A percentile compares a stretch with the other conserved stretches of the same genome.
phyloP scores from a whole-genome alignment of 2,329 filamentous ascomycete species.

The Microdochium nivale region DNA sequence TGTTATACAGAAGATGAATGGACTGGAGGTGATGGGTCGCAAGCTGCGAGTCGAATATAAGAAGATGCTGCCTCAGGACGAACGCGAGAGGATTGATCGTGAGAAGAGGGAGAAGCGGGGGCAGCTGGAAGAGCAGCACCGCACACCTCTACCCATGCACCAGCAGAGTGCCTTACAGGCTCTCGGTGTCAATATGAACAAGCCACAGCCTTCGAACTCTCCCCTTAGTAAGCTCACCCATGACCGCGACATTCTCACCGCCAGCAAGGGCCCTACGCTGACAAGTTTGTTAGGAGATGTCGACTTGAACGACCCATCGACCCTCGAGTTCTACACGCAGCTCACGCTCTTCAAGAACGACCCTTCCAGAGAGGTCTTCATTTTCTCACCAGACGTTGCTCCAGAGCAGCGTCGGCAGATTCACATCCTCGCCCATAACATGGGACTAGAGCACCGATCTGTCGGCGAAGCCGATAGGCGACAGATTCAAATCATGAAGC shows the following conservation, averaged over 20 bases:
- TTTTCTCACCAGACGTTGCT: constrained; percentile 73
- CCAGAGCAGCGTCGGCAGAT: constrained; percentile 83
- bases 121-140: constrained; percentile 94
- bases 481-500: constrained; percentile 83
- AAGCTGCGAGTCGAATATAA: constrained; percentile 98
- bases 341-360: constrained; percentile 84
- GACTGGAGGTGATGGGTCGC: constrained; percentile 87
- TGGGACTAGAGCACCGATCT: constrained; percentile 85
- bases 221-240: constrained; percentile 33
- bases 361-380: constrained; percentile 64
- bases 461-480: constrained; percentile 81
- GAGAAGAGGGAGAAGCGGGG: constrained; percentile 95
- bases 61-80: constrained; percentile 94
- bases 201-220: constrained; percentile 42
- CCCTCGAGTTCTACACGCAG: constrained; percentile 83
- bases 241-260: neutral
- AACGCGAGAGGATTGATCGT: constrained; percentile 90
- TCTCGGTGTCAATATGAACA: constrained; percentile 55
- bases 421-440: constrained; percentile 90
- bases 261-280: constrained; percentile 5
- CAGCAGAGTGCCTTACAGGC: constrained; percentile 83
- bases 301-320: constrained; percentile 85
- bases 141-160: constrained; percentile 61
- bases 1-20: constrained; percentile 91
- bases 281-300: constrained; percentile 45